Conservation (phyloP, 306 rosid genomes). For the Alnus glutinosa region DNA sequence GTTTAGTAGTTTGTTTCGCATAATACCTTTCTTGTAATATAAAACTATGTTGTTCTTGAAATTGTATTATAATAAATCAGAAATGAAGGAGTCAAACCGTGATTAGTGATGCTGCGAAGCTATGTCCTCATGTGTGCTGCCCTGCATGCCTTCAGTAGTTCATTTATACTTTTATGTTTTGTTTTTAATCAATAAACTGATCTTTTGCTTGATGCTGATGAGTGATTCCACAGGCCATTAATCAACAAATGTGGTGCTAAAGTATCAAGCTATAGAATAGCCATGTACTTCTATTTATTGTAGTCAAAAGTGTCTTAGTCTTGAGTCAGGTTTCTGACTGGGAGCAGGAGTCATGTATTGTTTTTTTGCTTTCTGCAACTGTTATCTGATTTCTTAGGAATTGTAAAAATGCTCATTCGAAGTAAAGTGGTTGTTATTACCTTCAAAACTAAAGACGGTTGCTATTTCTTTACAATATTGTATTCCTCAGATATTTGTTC, state of each 20-base stretch:
- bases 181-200: neutral
- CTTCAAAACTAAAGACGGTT: neutral
- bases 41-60: neutral
- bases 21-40: neutral
- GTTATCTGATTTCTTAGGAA: neutral
- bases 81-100: neutral
- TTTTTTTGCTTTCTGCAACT: neutral
- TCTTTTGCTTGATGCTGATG: conserved; percentile 10
- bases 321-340: neutral
- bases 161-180: neutral
- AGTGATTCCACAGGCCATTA: neutral
- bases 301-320: neutral
- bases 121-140: neutral
- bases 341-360: neutral
- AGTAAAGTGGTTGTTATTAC: neutral
- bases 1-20: neutral
- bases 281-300: neutral
- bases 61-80: neutral
- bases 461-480: neutral
- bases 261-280: neutral
- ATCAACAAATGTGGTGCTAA: neutral
- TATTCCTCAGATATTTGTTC: neutral
- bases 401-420: neutral
- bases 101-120: neutral
- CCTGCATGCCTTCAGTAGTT: neutral